Conservation (phyloP, 768 basidiomycete genomes). For the Psilocybe subaeruginosa region DNA sequence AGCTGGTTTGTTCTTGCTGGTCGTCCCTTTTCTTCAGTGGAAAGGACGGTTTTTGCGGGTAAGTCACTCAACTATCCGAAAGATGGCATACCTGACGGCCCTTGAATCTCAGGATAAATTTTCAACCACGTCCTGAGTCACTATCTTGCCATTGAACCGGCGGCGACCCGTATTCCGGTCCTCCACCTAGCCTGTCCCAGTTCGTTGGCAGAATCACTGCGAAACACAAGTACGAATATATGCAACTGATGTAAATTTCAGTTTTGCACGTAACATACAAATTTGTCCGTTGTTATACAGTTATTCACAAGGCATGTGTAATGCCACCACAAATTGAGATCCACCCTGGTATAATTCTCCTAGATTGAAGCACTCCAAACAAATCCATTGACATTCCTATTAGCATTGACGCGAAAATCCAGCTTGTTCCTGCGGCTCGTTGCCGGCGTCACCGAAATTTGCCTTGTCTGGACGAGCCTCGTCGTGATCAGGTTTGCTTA, state of each 20-base stretch:
- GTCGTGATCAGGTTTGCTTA: slow-evolving; percentile 40
- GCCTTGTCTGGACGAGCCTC: slow-evolving; percentile 42
- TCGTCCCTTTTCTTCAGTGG: slow-evolving; percentile 53
- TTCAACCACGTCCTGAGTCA: neutral
- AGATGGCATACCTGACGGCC: too few species aligned
- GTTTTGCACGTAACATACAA: neutral
- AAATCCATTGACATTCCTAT: neutral
- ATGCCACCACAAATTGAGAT: neutral
- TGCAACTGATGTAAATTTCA: too few species aligned
- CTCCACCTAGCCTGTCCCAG: too few species aligned
- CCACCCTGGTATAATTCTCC: neutral
- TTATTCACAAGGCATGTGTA: neutral
- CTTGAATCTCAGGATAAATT: slow-evolving; percentile 3
- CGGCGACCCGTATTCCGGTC: too few species aligned
- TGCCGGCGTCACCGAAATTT: slow-evolving; percentile 39
- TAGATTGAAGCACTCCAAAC: too few species aligned
- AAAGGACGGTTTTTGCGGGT: slow-evolving; percentile 52
- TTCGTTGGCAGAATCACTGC: too few species aligned
- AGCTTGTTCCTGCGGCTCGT: slow-evolving; percentile 27
- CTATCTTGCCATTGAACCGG: neutral
- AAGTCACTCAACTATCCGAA: slow-evolving; percentile 2
- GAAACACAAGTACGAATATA: too few species aligned
- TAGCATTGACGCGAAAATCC: slow-evolving; percentile 45
- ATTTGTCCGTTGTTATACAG: neutral
- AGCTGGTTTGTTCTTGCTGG: slow-evolving; percentile 49